These are phyloP conservation scores for Hyaloscypha hepaticicola DNA, from an alignment of 495 filamentous ascomycete genomes.

Conservation along the genomic window DNA sequence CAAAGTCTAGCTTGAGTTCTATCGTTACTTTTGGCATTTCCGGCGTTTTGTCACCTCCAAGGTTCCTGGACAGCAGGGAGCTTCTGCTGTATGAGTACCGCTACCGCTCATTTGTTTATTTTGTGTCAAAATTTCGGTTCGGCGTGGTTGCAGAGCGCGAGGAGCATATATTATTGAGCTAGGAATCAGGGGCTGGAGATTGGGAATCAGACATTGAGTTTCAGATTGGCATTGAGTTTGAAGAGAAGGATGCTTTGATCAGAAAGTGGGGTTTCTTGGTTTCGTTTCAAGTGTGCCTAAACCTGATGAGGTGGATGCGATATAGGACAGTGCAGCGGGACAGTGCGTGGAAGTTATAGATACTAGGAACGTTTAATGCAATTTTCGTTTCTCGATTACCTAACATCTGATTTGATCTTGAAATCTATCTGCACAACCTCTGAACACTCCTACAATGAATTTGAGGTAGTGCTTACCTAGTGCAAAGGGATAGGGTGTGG, in stretches of 20 bases:
- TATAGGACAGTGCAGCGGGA: not conserved
- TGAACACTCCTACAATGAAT: too few species aligned
- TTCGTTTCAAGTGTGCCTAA: too few species aligned
- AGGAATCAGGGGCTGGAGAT: too few species aligned
- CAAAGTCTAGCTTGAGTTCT: not conserved
- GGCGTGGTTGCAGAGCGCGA: too few species aligned
- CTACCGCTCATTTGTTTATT: constrained; percentile 7
- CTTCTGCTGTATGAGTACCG: constrained; percentile 14
- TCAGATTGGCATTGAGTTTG: too few species aligned
- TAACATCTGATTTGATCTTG: constrained; percentile 1
- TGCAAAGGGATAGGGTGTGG: too few species aligned
- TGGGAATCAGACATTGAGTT: too few species aligned
- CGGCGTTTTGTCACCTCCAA: not conserved
- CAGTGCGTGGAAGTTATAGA: not conserved
- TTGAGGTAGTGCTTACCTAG: too few species aligned
- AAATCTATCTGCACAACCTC: not conserved
- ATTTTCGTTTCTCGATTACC: constrained; percentile 17
- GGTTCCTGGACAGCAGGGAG: not conserved
- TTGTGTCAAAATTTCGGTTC: constrained; percentile 10
- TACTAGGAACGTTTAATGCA: constrained; percentile 22
- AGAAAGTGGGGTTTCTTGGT: too few species aligned
- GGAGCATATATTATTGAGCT: too few species aligned
- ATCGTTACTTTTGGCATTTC: not conserved
- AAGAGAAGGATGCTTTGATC: too few species aligned
- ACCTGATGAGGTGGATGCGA: not conserved